Evolutionary conservation across 2,329 filamentous ascomycete species (phyloP), one percentile per base, ranked within the genome.

Genomic region (Microascus cirrosus): DNA sequence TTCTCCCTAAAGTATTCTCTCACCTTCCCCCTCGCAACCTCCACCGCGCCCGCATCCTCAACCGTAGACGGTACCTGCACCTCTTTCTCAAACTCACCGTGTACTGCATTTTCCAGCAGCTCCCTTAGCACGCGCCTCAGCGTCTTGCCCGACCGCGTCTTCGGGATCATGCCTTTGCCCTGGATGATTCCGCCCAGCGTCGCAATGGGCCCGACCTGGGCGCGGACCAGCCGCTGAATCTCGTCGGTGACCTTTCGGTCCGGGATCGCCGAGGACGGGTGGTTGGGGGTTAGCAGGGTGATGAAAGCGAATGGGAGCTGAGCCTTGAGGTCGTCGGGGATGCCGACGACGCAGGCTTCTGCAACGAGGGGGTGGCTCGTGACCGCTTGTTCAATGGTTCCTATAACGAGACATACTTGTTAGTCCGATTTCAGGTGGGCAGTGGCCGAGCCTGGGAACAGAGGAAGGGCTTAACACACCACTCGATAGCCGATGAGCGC

Each of bases 251-350:
- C 65, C 52, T 71, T 59, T 2, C 67, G 61, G 35, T 77, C 73
- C 0, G 79, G 78, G 3, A 80, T 69, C 11, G 80, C 81, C 10
- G 77, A 78, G 2, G 69, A 63, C 4, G 75, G 80, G 68, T 81
- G 78, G 3, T 76, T 68, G 13, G 77, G 64, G 1, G 68, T 67
- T 2, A 73, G 73, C 20, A 79, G 72, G 0, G 79, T 86, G 63
- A 96, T 78, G 68, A 96, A 96, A 11, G 91, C 92, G 66, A 97
- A 95, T 0, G 93, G 92, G 6, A 96, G 80, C 65, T 95, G 90
- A 20, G 92, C 93, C 69, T 97, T 97, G 51, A 96, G 76, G 0
- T 83, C 71, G 66, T 96, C 92, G 0, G 92, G 91, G 59, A 96
- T 86, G 50, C 88, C 87, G 32, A 97, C 85, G 1, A 96, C 89